Evolutionary conservation across 805 yeast genomes (phyloP), one percentile per base, ranked within the genome.

Genomic region (Yamadazyma sp.): DNA sequence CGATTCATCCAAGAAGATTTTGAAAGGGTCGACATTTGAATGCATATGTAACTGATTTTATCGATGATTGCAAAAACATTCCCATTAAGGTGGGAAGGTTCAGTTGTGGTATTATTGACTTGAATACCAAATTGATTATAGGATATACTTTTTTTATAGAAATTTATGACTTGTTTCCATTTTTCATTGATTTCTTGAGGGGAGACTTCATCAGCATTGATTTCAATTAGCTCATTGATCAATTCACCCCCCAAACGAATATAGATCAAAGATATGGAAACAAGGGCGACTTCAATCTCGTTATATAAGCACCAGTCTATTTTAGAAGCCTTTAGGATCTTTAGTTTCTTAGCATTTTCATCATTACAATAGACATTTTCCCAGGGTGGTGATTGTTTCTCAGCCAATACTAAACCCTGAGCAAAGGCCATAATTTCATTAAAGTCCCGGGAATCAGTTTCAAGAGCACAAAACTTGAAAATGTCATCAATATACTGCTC

Each of bases 1-100:
- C 73, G 44, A 42, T 61, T 64, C 15, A 54, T 30, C 69, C 69
- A 62, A 10, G 65, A 56, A 14, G 58, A 58, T 41, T 67, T 67
- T 33, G 62, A 52, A 25, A 67, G 49, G 5, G 61, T 60, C 3
- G 70, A 57, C 58, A 64, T 55, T 40, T 67, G 73, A 23, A 61
- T 53, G 31, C 62, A 50, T 5, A 62, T 47, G 23, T 53, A 52
- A 33, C 55, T 48, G 4, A 65, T 49, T 26, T 56, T 58, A 9
- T 38, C 42, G 3, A 59, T 23, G 18, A 58, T 45, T 1, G 37
- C 30, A 44, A 31, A 52, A 7, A 28, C 11, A 20, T 21, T 17
- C 7, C 39, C 40, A 30, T 39, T 39, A 2, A 48, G 15, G n/a
- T 27, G 28, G 24, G n/a, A n/a, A 2, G 33, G 12, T 11, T 27